A percentile compares a stretch with the other conserved stretches of the same genome.
These are phyloP conservation scores for Paecilomyces sp. DNA, from an alignment of 2,329 filamentous ascomycete genomes.

Conservation along the genomic window DNA sequence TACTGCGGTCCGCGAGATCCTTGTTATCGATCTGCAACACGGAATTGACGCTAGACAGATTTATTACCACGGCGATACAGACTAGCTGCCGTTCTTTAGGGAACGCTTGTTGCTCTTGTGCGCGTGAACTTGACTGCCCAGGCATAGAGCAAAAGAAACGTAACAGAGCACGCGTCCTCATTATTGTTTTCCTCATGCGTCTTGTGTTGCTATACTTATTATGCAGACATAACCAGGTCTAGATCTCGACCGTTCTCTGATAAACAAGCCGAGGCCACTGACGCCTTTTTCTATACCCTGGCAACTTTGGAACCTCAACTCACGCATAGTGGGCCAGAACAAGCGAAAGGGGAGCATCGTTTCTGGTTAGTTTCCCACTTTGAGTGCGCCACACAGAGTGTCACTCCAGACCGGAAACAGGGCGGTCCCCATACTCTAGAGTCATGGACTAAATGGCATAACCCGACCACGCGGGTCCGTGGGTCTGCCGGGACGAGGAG, in stretches of 20 bases:
- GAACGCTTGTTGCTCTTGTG: not conserved
- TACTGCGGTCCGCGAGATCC: not conserved
- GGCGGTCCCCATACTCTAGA: not conserved
- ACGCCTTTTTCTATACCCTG: not conserved
- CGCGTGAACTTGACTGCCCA: not conserved
- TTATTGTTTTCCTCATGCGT: not conserved
- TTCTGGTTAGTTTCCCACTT: not conserved
- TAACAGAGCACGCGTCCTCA: not conserved
- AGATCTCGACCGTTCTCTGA: not conserved
- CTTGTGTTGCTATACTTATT: not conserved
- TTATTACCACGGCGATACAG: not conserved
- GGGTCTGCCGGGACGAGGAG: not conserved
- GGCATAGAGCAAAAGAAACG: not conserved
- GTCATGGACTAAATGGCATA: not conserved
- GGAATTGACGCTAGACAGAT: not conserved
- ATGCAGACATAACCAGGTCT: not conserved
- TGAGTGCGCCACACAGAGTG: not conserved
- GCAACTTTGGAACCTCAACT: not conserved
- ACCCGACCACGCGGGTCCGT: not conserved
- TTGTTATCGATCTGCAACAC: not conserved
- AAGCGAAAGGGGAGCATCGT: not conserved
- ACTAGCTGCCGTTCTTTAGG: not conserved
- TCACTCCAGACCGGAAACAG: not conserved
- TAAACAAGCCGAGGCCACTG: not conserved
- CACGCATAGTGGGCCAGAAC: not conserved